Base-by-base conservation (phyloP, 345 rosid species). In the Eutrema heterophyllum region DNA sequence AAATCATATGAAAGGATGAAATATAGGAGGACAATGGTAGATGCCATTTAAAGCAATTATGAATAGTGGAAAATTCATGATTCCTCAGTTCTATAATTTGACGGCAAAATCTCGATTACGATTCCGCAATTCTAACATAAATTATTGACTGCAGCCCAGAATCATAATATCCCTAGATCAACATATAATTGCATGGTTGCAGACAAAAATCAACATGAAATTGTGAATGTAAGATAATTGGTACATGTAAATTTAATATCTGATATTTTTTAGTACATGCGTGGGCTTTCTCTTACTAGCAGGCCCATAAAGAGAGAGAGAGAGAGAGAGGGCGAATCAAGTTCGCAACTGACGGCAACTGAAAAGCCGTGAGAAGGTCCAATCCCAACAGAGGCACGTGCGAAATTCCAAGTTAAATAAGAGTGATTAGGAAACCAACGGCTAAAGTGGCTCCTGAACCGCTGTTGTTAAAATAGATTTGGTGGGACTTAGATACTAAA, bases 371-470 rank as follows among this genome's bases (percentile, higher is more conserved):
- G 61, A 27, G 3, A 52, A 48, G 74, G 74, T 59, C 74, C 67
- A 70, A 70, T 58, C 36, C n/a, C 5, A 36, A 35, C 7, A n/a
- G 4, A 21, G 57, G n/a, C 74, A 70, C 57, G 57, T 70, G 73
- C 44, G 5, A 51, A 21, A 5, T 38, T 6, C 7, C 24, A 67
- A 39, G 36, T 51, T 35, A 24, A 16, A 9, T 21, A 21, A 38
- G 11, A 11, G 11, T 58, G 5, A 59, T 59, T 15, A 27, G 9
- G 5, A 66, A 56, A 12, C 57, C 36, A 66, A 66, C 33, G 11
- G 52, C 41, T 54, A 43, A 54, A 68, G 63, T 40, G 72, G 53
- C 32, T 68, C 63, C 44, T 14, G 26, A 51, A 66, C 65, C 14
- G 73, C 43, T 55, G 41, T 68, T 18, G 63, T 69, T 33, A 57